Base-by-base conservation (phyloP, 352 stramenopile species). In the Thalassiosira mediterranea region DNA sequence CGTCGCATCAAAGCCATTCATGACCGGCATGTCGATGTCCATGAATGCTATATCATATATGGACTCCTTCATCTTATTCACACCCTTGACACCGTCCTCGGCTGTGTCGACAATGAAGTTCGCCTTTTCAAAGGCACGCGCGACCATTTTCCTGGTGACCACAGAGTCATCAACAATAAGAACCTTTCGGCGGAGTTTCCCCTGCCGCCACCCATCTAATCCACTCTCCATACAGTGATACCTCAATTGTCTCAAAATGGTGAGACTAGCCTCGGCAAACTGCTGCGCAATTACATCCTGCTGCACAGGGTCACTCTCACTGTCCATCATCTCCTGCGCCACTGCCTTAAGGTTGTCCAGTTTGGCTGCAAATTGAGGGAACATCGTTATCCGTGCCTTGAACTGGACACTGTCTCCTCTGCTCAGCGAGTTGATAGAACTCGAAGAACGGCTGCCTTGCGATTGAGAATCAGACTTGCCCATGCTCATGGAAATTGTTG, bases 31-130 rank as follows among this genome's bases (percentile, higher is more conserved):
- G 66, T 94, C 89, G 59, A 94, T 92, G 52, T 94, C 89, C 87
- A 94, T 92, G 62, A 94, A 94, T n/a, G 86, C 87, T 69, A 93
- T 92, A 61, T 94, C 89, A 67, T 94, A 94, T 54, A 94, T 91
- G 5, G 79, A 89, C 67, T 84, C 66, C 59, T 94, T 93, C 69
- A 94, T 85, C 69, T 91, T 92, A n/a, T 88, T 79, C 0, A 93
- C 84, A 28, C 85, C 88, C 68, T 88, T 78, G 2, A 86, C 71
- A 54, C 88, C 88, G 79, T 93, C 89, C 38, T 89, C 69, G 13
- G 88, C 88, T 15, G 84, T 91, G 51, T 93, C 88, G 5, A 93
- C 88, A 62, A 91, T 90, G 51, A 91, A 93, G 59, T 91, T 90
- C 0, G 82, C 88, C 51, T 86, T 89, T 57, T 91, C 86, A 65